phyloP scores from a whole-genome alignment of 352 stramenopile species.

The Phytopythium helicoides region DNA sequence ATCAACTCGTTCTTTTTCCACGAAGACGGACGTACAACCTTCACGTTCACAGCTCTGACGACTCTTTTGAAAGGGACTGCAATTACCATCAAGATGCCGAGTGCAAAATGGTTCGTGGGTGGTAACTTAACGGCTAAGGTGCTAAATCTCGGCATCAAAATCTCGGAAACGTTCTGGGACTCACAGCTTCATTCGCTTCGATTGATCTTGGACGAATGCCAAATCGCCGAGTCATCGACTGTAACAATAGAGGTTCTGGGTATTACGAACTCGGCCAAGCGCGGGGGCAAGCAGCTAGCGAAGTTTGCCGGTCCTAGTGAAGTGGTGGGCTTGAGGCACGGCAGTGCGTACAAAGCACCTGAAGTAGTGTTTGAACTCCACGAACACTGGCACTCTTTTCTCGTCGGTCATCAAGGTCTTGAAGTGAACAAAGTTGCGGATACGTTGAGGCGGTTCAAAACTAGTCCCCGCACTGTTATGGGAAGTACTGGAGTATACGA shows the following conservation, averaged over 20 bases:
- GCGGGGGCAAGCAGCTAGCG: slow-evolving; percentile 2
- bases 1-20: slow-evolving; percentile 58
- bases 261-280: slow-evolving; percentile 14
- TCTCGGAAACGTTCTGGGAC: slow-evolving; percentile 45
- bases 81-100: slow-evolving; percentile 47
- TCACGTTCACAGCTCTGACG: slow-evolving; percentile 33
- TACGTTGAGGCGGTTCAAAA: slow-evolving; percentile 49
- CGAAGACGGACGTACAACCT: slow-evolving; percentile 33
- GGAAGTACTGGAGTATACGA: slow-evolving; percentile 59
- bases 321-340: slow-evolving; percentile 27
- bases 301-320: slow-evolving; percentile 44
- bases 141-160: slow-evolving; percentile 23
- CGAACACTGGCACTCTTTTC: slow-evolving; percentile 55
- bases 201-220: slow-evolving; percentile 31
- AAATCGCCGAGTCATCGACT: slow-evolving; percentile 20
- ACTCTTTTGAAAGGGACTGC: slow-evolving; percentile 20
- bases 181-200: slow-evolving; percentile 37
- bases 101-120: slow-evolving; percentile 32
- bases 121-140: slow-evolving; percentile 21
- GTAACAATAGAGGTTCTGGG: slow-evolving; percentile 35
- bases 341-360: slow-evolving; percentile 11
- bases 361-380: slow-evolving; percentile 46
- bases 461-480: slow-evolving; percentile 37
- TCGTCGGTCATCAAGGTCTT: slow-evolving; percentile 46
- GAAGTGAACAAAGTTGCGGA: slow-evolving; percentile 36